Conservation (phyloP, 345 rosid species). For the Eucalyptus rudis region DNA sequence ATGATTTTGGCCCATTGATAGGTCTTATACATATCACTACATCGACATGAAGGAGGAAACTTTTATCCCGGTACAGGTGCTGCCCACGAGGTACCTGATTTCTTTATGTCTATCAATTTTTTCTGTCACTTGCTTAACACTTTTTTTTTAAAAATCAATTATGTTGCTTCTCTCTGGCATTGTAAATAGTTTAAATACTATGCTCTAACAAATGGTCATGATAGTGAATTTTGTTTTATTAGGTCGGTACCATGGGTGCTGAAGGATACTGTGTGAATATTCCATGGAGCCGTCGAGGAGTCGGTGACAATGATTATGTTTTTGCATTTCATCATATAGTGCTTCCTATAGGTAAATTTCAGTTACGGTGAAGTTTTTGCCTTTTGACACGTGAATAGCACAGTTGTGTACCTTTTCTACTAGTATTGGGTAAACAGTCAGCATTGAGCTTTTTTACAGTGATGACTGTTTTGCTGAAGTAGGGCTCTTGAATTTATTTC, state of each 20-base stretch:
- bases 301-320: conserved; percentile 88
- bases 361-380: background rate
- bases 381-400: background rate
- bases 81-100: conserved; percentile 53
- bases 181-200: background rate
- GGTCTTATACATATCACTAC: conserved; percentile 89
- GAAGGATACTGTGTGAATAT: conserved; percentile 92
- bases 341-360: conserved; percentile 76
- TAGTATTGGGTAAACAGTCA: background rate
- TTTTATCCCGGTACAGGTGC: conserved; percentile 96
- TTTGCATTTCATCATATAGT: conserved; percentile 86
- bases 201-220: background rate
- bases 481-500: background rate
- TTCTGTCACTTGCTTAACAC: background rate
- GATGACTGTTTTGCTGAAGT: background rate
- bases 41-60: conserved; percentile 84
- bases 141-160: background rate
- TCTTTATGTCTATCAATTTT: background rate
- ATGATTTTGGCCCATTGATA: background rate
- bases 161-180: background rate
- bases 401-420: background rate
- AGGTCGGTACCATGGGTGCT: conserved; percentile 84
- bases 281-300: conserved; percentile 97
- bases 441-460: background rate
- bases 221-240: background rate